Evolutionary conservation across 345 rosid genomes (phyloP).

Genomic region (Cardamine chenopodiifolia): DNA sequence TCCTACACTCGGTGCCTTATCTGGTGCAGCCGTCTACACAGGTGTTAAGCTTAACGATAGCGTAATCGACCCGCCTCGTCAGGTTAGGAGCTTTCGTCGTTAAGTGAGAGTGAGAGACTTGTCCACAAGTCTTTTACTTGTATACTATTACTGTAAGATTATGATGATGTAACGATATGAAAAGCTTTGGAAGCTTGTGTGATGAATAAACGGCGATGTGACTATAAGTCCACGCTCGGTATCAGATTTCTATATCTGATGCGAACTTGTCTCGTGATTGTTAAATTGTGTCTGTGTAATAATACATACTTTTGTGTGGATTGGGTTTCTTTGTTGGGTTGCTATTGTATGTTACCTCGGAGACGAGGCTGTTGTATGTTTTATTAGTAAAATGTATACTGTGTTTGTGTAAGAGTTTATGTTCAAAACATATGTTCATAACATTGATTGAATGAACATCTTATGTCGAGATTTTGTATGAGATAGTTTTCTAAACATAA

Average conservation of each 20-base stretch:
- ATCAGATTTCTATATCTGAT: conserved; percentile 14
- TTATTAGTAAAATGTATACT: conserved; percentile 18
- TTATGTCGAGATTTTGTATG: neutral
- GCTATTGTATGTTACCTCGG: conserved; percentile 21
- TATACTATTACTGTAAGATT: conserved; percentile 23
- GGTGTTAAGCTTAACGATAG: conserved; percentile 73
- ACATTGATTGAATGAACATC: neutral
- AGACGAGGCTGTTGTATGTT: conserved; percentile 7
- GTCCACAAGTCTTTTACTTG: conserved; percentile 29
- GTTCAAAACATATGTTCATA: neutral
- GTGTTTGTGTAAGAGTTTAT: conserved; percentile 18
- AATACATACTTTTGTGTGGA: conserved; percentile 27
- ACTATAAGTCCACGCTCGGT: conserved; percentile 40
- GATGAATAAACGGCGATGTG: conserved; percentile 38
- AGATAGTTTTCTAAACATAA: too few relatives aligned
- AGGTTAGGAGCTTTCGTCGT: conserved; percentile 87
- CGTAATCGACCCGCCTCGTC: conserved; percentile 64
- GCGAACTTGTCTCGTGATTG: conserved; percentile 33
- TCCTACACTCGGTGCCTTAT: conserved; percentile 82
- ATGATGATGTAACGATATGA: conserved; percentile 17
- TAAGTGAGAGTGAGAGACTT: conserved; percentile 45
- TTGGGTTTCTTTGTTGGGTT: conserved; percentile 23
- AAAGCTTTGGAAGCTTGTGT: conserved; percentile 34
- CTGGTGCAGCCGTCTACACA: conserved; percentile 78
- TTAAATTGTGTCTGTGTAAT: conserved; percentile 32